Conservation (phyloP, 148 eudicot genomes). For the Vaccinium darrowii region DNA sequence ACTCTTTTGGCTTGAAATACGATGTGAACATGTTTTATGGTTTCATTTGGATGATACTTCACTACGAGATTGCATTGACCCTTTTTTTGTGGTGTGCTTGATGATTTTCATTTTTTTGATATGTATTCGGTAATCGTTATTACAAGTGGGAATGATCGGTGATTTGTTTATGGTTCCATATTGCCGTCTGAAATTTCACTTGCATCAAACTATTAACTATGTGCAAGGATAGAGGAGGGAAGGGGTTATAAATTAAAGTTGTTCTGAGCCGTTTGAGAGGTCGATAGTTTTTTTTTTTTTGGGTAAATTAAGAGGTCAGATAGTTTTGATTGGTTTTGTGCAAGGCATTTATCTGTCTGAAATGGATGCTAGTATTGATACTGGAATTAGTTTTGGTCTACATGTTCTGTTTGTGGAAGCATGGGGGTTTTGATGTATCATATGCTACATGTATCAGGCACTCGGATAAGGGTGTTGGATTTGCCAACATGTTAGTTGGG, state of each 20-base stretch:
- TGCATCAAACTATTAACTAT: not conserved
- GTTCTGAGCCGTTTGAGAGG: not conserved
- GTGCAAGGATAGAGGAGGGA: not conserved
- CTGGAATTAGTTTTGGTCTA: not conserved
- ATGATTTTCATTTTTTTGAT: not conserved
- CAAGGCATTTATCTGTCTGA: not conserved
- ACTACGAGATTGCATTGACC: not conserved
- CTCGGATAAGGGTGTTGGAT: not conserved
- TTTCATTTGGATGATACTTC: not conserved
- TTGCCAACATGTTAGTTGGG: not conserved
- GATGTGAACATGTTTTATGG: not conserved
- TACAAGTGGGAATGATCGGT: not conserved
- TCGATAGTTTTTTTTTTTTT: not conserved
- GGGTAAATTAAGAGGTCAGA: too few species aligned
- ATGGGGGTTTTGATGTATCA: not conserved
- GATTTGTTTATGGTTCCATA: not conserved
- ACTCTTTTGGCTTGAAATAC: not conserved
- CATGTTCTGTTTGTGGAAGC: not conserved
- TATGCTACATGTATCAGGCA: not conserved
- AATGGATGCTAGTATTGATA: not conserved
- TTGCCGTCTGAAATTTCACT: not conserved
- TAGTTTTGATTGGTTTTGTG: not conserved
- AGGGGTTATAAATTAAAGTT: not conserved
- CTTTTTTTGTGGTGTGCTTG: conserved; percentile 5
- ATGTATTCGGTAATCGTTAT: not conserved